Base-by-base conservation (phyloP, 2,329 filamentous ascomycete species). In the Fusarium goolgardi region DNA sequence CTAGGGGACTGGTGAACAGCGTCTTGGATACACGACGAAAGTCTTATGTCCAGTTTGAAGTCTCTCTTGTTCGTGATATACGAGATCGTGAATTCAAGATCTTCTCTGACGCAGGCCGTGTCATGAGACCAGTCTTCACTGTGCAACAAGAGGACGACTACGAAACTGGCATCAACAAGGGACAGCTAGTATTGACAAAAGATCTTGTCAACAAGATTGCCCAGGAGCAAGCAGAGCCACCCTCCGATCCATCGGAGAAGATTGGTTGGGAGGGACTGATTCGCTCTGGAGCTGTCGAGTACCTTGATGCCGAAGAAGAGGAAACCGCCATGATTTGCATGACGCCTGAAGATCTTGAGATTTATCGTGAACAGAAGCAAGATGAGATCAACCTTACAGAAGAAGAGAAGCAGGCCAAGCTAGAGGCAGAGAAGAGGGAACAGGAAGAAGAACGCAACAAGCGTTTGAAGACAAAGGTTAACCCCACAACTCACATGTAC, bases 301-400 rank as follows among this genome's bases (percentile, higher is more conserved):
- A 97, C 75, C 87, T 99, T 13, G 96, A 99, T 78, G 96, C 96
- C 0, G 96, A 99, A 77, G 96, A 99, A 83, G 96, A 99, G 78
- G 96, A 99, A 79, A 97, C 94, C 0, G 91, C 96, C 39, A 99
- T 99, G 96, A 99, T 99, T 75, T 93, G 94, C 79, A 99, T 99
- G 95, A 96, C 94, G 0, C 96, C 96, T 0, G 95, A 98, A 77
- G 96, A 98, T 76, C 83, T 99, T 37, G 94, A 97, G 63, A 88
- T 88, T 23, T 93, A 90, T 65, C 87, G 91, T 63, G 83, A 90
- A 70, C 83, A 90, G 55, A 92, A 92, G 78, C 83, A 86, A 46
- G 90, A 91, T 46, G 85, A 89, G 25, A 76, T 88, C 12, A 43
- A 62, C 15, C 60, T 64, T 8, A 64, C 61, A 13, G 61, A 59